These are phyloP conservation scores for Barbatosphaeria neglecta DNA, from an alignment of 495 filamentous ascomycete species.

Conservation along the genomic window DNA sequence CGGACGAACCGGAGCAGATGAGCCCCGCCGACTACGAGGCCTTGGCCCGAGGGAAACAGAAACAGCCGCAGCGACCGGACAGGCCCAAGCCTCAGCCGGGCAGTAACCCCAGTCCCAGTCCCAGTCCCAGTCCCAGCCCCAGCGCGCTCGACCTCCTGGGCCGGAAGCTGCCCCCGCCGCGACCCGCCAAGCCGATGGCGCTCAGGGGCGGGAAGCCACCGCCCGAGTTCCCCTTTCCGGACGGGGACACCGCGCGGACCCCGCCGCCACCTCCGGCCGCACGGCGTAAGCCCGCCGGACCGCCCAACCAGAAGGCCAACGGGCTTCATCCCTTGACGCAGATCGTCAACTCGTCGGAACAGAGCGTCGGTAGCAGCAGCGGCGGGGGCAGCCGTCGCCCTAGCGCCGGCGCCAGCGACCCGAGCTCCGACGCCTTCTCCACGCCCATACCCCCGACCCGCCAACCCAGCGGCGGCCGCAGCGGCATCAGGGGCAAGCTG, in stretches of 20 bases:
- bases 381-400: not conserved
- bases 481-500: no score
- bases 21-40: slow-evolving; percentile 19
- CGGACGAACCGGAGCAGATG: slow-evolving; percentile 35
- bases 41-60: slow-evolving; percentile 5
- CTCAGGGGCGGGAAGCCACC: slow-evolving; percentile 35
- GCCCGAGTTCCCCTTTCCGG: slow-evolving; percentile 3
- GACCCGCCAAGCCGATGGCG: slow-evolving; percentile 56
- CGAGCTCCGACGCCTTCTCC: not conserved
- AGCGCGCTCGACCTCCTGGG: slow-evolving; percentile 26
- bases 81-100: not conserved
- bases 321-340: slow-evolving; percentile 19
- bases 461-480: not conserved
- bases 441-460: not conserved
- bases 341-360: slow-evolving; percentile 20
- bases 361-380: slow-evolving; percentile 4
- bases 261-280: slow-evolving; percentile 10
- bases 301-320: slow-evolving; percentile 4
- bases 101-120: not conserved
- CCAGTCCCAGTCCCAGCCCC: slow-evolving; percentile 11
- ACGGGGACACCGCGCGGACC: slow-evolving; percentile 5
- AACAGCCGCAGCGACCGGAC: not conserved
- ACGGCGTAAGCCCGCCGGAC: slow-evolving; percentile 4
- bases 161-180: slow-evolving; percentile 40
- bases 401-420: not conserved